A percentile compares a stretch with the other conserved stretches of the same genome.
These are phyloP conservation scores for Phytomonas serpens DNA, from an alignment of 208 protist species.

Conservation along the genomic window DNA sequence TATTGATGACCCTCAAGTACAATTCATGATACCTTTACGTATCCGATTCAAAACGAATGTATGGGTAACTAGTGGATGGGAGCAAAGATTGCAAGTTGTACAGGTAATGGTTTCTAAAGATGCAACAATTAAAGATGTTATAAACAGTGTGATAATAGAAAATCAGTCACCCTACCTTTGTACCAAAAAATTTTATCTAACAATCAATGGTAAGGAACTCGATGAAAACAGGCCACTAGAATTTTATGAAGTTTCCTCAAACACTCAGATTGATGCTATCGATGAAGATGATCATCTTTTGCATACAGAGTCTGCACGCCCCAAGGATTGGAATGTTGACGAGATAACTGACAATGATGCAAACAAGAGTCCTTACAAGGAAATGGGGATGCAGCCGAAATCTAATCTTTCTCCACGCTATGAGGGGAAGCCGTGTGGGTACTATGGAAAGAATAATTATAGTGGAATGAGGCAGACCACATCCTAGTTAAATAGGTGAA, in stretches of 20 bases:
- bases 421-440: constrained; percentile 66
- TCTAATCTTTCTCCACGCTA: constrained; percentile 71
- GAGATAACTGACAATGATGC: constrained; percentile 56
- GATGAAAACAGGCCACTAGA: constrained; percentile 34
- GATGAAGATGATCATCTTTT: constrained; percentile 63
- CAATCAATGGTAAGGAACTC: constrained; percentile 64
- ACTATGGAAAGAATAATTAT: constrained; percentile 71
- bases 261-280: constrained; percentile 65
- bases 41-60: constrained; percentile 74
- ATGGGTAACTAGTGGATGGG: constrained; percentile 79
- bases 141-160: constrained; percentile 62
- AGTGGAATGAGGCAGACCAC: constrained; percentile 72
- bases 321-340: constrained; percentile 81
- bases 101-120: constrained; percentile 65
- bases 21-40: constrained; percentile 60
- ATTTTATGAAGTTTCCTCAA: constrained; percentile 52
- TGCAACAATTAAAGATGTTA: constrained; percentile 52
- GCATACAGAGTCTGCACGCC: constrained; percentile 37
- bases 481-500: constrained; percentile 1
- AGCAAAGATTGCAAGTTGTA: constrained; percentile 65
- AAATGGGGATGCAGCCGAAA: constrained; percentile 76
- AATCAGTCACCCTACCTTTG: constrained; percentile 84
- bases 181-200: constrained; percentile 46
- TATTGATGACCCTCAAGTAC: constrained; percentile 67
- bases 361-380: constrained; percentile 65